Evolutionary conservation across 2,329 filamentous ascomycete species (phyloP), one percentile per base, ranked within the genome.

Genomic region (Sarocladiaceae sp.): DNA sequence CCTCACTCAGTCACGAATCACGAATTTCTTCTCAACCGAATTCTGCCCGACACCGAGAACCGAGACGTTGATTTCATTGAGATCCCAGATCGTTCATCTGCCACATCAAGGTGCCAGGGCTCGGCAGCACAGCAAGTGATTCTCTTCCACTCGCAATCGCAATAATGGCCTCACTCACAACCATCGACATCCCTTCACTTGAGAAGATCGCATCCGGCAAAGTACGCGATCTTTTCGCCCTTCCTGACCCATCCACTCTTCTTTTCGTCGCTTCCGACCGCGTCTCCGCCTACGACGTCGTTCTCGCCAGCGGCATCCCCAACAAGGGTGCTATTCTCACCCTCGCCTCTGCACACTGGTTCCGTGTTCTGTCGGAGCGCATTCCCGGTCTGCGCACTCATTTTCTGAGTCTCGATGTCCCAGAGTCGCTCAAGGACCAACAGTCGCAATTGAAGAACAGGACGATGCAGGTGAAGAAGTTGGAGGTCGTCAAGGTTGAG

Each of bases 251-350:
- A 6, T 40, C 50, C 36, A 87, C 82, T 2, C 80, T 96, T 4
- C 84, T 96, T 53, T 93, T 96, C 65, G 84, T 92, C 52, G 87
- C 89, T 22, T 88, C 89, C 13, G 92, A 97, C 73, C 87, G 94
- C 59, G 94, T 97, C 67, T 96, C 90, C 22, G 94, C 94, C 52
- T 97, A 93, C 76, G 93, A 97, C 78, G 90, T 95, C 60, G 83
- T 96, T 60, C 84, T 96, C 78, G 74, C 81, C 62, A 97, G 94
- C 61, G 74, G 74, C 57, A 73, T 80, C 49, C 72, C 74, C 42
- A 64, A 72, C 64, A 83, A 83, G 71, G 80, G 80, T 58, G 66
- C 67, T 54, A 69, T 81, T 50, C 70, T 82, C 48, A 77, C 73
- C 25, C 62, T 46, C 28, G 40, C 40, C 39, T 68, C 66, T 49